phyloP scores from a whole-genome alignment of 768 basidiomycete genomes.

The Lentinula sp. region DNA sequence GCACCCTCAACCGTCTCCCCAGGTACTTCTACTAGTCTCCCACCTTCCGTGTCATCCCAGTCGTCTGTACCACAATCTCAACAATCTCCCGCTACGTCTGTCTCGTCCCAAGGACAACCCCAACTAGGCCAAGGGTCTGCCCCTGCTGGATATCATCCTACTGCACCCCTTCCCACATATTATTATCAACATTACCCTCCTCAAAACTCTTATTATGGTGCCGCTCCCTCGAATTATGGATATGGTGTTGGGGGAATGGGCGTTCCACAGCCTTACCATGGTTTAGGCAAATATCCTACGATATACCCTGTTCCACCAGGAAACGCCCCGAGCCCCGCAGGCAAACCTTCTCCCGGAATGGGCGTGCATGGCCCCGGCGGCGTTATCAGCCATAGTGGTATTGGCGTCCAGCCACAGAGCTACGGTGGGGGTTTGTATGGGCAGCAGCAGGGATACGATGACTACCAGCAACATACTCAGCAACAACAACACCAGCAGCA shows the following conservation, averaged over 20 bases:
- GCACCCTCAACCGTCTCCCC: constrained; percentile 12
- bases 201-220: constrained; percentile 41
- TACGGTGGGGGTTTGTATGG: constrained; percentile 10
- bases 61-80: constrained; percentile 31
- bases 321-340: constrained; percentile 55
- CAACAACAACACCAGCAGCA: constrained; percentile 52
- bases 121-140: constrained; percentile 48
- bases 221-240: constrained; percentile 33
- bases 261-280: constrained; percentile 38
- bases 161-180: constrained; percentile 41
- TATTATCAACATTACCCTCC: constrained; percentile 69
- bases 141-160: constrained; percentile 38
- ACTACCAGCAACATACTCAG: constrained; percentile 44
- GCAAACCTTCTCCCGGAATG: constrained; percentile 47
- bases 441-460: constrained; percentile 30
- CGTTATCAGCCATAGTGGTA: constrained; percentile 7
- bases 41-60: constrained; percentile 47
- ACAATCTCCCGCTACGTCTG: constrained; percentile 40
- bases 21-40: constrained; percentile 26
- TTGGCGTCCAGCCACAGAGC: constrained; percentile 35
- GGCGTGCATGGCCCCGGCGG: constrained; percentile 20
- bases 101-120: constrained; percentile 44
- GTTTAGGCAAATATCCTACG: constrained; percentile 61
- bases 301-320: constrained; percentile 69
- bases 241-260: constrained; percentile 42